Base-by-base conservation (phyloP, 345 rosid genomes). In the Acer yangbiense region DNA sequence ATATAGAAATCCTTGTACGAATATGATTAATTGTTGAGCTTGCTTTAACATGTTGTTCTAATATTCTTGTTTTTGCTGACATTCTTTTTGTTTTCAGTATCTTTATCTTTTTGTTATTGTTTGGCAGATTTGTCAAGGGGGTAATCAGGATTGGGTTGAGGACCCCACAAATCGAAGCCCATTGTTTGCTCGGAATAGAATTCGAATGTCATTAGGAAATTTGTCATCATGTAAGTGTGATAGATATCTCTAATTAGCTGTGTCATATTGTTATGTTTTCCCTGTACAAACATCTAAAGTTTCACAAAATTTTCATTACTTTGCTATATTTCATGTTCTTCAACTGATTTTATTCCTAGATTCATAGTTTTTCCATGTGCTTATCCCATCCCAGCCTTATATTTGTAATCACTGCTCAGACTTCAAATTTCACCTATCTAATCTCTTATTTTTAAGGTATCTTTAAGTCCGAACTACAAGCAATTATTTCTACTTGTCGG, bases 131-230 rank as follows among this genome's bases (percentile, higher is more conserved):
- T 95, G 99, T 80, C 85, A 76, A 79, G 85, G 82, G 65, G 83
- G 75, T 66, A 69, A 76, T 63, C 82, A 57, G 72, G 86, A 86
- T 27, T 93, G 94, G 97, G 96, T 93, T 79, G 98, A 93, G 54
- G 98, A 95, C 88, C 98, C 98, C 39, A 88, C 99, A 60, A 95
- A 93, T 85, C 83, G 65, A 81, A 95, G 85, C 77, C 80, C 84
- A 23, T 78, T 89, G 61, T 95, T 86, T 88, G 99, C 85, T 73
- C 89, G 99, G 58, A 95, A 91, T 69, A 89, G 98, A 86, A 95
- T 93, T 80, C 88, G 95, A 43, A 83, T 86, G 78, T 87, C 98
- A 62, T 85, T 95, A 69, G 87, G 76, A 81, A 80, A 80, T 57
- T 65, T 89, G 71, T 79, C 89, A 71, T 90, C 97, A 81, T 80